Conservation (phyloP, 2,329 filamentous ascomycete species). For the Falciphora oryzae region DNA sequence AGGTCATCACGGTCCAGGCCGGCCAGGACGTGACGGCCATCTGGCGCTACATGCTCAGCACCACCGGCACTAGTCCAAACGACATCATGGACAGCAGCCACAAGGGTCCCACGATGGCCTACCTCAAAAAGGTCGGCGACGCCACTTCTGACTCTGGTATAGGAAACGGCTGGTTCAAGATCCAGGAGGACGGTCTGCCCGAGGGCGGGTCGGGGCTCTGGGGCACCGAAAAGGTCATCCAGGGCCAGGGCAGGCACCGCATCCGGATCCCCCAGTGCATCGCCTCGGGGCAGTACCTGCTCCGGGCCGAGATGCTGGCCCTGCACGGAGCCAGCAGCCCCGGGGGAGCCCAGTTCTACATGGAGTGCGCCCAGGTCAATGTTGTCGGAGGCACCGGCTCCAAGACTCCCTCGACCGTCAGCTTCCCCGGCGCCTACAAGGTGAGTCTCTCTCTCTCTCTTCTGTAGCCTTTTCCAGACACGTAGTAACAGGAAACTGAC, state of each 20-base stretch:
- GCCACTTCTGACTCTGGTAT: slow-evolving; percentile 36
- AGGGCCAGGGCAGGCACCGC: slow-evolving; percentile 38
- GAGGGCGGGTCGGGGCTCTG: slow-evolving; percentile 37
- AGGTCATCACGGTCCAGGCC: slow-evolving; percentile 45
- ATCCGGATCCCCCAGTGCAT: slow-evolving; percentile 46
- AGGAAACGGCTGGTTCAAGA: slow-evolving; percentile 48
- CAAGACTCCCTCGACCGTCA: slow-evolving; percentile 32
- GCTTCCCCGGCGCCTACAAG: slow-evolving; percentile 40
- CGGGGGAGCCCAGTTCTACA: slow-evolving; percentile 37
- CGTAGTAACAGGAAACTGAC: no score
- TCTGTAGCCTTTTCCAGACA: no score
- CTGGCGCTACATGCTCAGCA: slow-evolving; percentile 49
- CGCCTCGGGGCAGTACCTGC: slow-evolving; percentile 47
- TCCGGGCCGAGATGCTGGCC: slow-evolving; percentile 48
- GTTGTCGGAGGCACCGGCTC: slow-evolving; percentile 30
- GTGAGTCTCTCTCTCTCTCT: slow-evolving; percentile 6
- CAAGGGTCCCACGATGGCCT: slow-evolving; percentile 48
- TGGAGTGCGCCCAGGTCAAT: slow-evolving; percentile 36
- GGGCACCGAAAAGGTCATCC: slow-evolving; percentile 41
- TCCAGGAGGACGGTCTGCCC: slow-evolving; percentile 44
- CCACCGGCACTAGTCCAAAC: slow-evolving; percentile 30
- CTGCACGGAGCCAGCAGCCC: slow-evolving; percentile 41
- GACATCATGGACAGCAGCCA: slow-evolving; percentile 42
- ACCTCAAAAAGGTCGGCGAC: slow-evolving; percentile 47
- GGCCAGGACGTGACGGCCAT: slow-evolving; percentile 45